These are phyloP conservation scores for Lunularia cruciata DNA, from an alignment of 225 moss, liverwort and hornwort species.

Conservation along the genomic window DNA sequence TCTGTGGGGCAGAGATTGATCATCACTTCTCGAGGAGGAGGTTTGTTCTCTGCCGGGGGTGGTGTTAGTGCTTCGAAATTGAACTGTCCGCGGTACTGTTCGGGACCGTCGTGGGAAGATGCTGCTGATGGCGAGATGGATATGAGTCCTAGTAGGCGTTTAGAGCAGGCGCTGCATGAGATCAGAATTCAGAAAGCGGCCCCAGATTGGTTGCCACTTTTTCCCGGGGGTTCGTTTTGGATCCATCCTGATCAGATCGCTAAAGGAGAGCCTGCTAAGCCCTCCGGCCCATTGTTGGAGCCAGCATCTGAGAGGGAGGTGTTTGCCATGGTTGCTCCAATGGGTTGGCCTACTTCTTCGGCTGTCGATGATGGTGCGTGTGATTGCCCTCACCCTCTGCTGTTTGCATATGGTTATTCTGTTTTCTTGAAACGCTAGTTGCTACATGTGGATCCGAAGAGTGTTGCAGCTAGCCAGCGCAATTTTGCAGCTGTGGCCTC, in stretches of 20 bases:
- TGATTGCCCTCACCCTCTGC: not conserved
- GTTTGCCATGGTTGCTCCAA: slow-evolving; percentile 76
- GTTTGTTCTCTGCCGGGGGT: not conserved
- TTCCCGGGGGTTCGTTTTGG: slow-evolving; percentile 76
- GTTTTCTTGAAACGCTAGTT: not conserved
- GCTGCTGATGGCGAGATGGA: slow-evolving; percentile 28
- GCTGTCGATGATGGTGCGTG: slow-evolving; percentile 57
- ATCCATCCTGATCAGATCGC: slow-evolving; percentile 60
- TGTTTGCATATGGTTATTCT: too few species aligned
- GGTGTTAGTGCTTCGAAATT: slow-evolving; percentile 1
- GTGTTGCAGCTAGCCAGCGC: too few species aligned
- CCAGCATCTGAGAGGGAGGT: slow-evolving; percentile 58
- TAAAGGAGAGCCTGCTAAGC: slow-evolving; percentile 20
- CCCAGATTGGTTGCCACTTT: slow-evolving; percentile 72
- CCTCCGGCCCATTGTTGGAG: slow-evolving; percentile 43
- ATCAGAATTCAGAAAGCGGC: slow-evolving; percentile 73
- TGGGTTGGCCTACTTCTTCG: slow-evolving; percentile 61
- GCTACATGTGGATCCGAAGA: not conserved
- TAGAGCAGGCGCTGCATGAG: slow-evolving; percentile 72
- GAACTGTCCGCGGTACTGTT: slow-evolving; percentile 15
- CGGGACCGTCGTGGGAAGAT: slow-evolving; percentile 23
- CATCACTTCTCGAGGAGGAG: not conserved
- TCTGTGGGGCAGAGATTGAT: slow-evolving; percentile 16
- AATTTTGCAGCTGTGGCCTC: too few species aligned
- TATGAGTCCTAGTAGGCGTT: slow-evolving; percentile 34